These are phyloP conservation scores for Hymenoscyphus scutula DNA, from an alignment of 2,329 filamentous ascomycete species.

Conservation along the genomic window DNA sequence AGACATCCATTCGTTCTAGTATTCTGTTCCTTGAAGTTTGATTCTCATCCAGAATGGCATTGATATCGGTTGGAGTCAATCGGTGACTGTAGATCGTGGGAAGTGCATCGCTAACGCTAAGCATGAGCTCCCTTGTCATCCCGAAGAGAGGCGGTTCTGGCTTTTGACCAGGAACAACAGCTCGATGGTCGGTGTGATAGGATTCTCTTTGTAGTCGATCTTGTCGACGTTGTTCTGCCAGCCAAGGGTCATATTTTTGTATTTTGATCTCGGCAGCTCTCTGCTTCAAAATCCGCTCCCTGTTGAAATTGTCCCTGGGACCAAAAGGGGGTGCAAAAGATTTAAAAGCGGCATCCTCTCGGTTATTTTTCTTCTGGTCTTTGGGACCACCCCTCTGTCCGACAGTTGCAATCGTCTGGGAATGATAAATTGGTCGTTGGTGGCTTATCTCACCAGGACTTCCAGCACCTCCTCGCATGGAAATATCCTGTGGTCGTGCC, in stretches of 20 bases:
- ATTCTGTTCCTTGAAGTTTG: conserved; percentile 25
- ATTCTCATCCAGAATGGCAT: conserved; percentile 23
- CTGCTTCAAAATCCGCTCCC: conserved; percentile 19
- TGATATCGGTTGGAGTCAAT: conserved; percentile 30
- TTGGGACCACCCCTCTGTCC: conserved; percentile 1
- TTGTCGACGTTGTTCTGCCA: conserved; percentile 21
- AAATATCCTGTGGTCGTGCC: background rate
- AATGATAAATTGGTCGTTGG: too few relatives aligned
- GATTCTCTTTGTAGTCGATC: conserved; percentile 25
- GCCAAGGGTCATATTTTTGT: conserved; percentile 22
- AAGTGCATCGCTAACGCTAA: conserved; percentile 19
- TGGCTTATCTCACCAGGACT: background rate
- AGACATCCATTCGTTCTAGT: conserved; percentile 25
- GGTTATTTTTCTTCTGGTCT: too few relatives aligned
- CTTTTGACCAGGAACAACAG: conserved; percentile 29
- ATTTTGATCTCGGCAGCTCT: conserved; percentile 16
- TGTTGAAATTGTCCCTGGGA: conserved; percentile 34
- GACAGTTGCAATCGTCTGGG: background rate
- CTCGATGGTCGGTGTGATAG: conserved; percentile 25
- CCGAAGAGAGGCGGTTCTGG: conserved; percentile 26
- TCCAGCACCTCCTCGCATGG: background rate
- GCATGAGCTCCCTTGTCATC: conserved; percentile 19
- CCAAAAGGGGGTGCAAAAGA: background rate
- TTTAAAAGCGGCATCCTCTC: background rate
- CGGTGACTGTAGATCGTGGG: conserved; percentile 27